These are phyloP conservation scores for Penicillium decumbens DNA, from an alignment of 2,329 filamentous ascomycete genomes.

Conservation along the genomic window DNA sequence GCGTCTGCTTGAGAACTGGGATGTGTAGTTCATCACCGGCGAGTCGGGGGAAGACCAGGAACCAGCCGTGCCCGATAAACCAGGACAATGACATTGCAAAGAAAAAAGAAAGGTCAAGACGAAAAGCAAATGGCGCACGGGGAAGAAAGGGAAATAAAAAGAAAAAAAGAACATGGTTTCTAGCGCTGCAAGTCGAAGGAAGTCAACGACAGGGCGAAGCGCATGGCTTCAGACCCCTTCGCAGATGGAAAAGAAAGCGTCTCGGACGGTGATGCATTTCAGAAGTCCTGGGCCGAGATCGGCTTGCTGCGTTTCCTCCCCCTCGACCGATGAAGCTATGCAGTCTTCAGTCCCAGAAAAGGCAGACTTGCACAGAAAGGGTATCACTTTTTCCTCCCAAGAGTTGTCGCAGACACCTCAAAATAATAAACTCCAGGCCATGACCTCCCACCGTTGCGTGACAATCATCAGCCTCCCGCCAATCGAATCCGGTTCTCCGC, in stretches of 20 bases:
- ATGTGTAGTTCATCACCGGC: conserved; percentile 16
- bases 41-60: conserved; percentile 7
- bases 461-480: conserved; percentile 26
- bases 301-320: conserved; percentile 26
- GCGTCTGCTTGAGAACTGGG: conserved; percentile 18
- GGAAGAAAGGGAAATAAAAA: conserved; percentile 20
- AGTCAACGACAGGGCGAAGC: conserved; percentile 8
- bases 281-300: conserved; percentile 24
- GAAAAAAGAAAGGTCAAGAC: conserved; percentile 3
- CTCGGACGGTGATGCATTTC: conserved; percentile 29
- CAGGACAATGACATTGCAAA: conserved; percentile 24
- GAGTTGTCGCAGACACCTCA: conserved; percentile 39
- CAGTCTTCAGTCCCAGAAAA: conserved; percentile 34
- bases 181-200: conserved; percentile 33
- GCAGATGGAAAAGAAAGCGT: conserved; percentile 21
- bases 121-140: conserved; percentile 11
- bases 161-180: conserved; percentile 29
- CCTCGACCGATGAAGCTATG: conserved; percentile 36
- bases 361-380: conserved; percentile 41
- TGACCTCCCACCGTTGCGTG: conserved; percentile 30
- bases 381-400: conserved; percentile 43
- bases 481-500: conserved; percentile 17
- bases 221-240: background rate
- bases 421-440: conserved; percentile 35
- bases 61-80: conserved; percentile 17